phyloP scores from a whole-genome alignment of 768 basidiomycete species.

The Hebeloma cylindrosporum region DNA sequence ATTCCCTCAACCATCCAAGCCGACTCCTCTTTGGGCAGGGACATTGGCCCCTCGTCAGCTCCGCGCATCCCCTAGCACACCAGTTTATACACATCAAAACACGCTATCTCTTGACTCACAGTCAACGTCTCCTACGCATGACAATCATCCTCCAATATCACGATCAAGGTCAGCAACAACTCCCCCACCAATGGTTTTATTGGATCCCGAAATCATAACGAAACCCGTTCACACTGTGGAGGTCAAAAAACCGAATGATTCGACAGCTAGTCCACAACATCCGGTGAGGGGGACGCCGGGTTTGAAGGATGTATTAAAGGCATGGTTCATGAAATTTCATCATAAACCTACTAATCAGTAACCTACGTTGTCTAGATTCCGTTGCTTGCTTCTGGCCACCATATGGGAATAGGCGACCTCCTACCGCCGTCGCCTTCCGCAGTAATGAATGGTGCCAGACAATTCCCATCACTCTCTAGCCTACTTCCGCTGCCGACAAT shows the following conservation, averaged over 20 bases:
- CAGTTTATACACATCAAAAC: conserved; percentile 47
- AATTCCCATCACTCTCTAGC: conserved; percentile 26
- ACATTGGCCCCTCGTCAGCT: neutral
- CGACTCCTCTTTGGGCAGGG: neutral
- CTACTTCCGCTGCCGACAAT: conserved; percentile 9
- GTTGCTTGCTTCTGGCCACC: conserved; percentile 66
- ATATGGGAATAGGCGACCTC: conserved; percentile 65
- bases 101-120: conserved; percentile 56
- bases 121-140: conserved; percentile 23
- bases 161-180: conserved; percentile 46
- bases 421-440: conserved; percentile 64
- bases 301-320: conserved; percentile 75
- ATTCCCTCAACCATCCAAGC: conserved; percentile 31
- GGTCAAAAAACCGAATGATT: conserved; percentile 11
- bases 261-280: neutral
- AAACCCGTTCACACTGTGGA: conserved; percentile 5
- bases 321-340: conserved; percentile 21
- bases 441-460: conserved; percentile 34
- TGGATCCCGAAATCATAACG: conserved; percentile 3
- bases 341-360: neutral
- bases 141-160: conserved; percentile 34
- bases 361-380: conserved; percentile 49
- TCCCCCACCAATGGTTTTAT: conserved; percentile 27
- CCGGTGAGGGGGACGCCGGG: conserved; percentile 47
- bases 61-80: conserved; percentile 2